phyloP scores from a whole-genome alignment of 1,139 yeast genomes.

The Candida mesenterica region DNA sequence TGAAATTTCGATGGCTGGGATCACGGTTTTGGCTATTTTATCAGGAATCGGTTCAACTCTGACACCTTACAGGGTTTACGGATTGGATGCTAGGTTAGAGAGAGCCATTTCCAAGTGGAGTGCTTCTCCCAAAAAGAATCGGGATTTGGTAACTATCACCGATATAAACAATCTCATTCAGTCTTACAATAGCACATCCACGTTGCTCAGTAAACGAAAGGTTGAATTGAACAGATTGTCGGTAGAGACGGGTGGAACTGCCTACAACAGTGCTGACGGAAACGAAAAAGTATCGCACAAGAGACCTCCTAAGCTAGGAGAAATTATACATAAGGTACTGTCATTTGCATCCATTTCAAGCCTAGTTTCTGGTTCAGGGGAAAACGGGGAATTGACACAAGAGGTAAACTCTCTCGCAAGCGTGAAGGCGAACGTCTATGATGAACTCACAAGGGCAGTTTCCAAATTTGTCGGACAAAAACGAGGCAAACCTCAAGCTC shows the following conservation, averaged over 20 bases:
- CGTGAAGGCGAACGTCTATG: slow-evolving; percentile 29
- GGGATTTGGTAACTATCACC: slow-evolving; percentile 14
- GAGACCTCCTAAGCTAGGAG: slow-evolving; percentile 18
- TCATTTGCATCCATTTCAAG: slow-evolving; percentile 39
- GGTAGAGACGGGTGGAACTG: slow-evolving; percentile 25
- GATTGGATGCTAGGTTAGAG: slow-evolving; percentile 7
- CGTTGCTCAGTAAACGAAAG: slow-evolving; percentile 33
- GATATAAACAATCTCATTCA: slow-evolving; percentile 33
- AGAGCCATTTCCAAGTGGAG: background rate
- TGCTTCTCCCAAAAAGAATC: slow-evolving; percentile 1
- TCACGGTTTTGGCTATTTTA: slow-evolving; percentile 65
- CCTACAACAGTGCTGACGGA: slow-evolving; percentile 21
- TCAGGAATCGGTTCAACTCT: slow-evolving; percentile 77
- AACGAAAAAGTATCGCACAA: slow-evolving; percentile 13
- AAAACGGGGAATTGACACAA: slow-evolving; percentile 31
- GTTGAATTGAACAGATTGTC: slow-evolving; percentile 28
- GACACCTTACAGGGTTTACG: slow-evolving; percentile 44
- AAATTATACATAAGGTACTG: slow-evolving; percentile 39
- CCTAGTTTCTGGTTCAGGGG: slow-evolving; percentile 19
- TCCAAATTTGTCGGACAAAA: slow-evolving; percentile 10
- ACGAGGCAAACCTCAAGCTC: slow-evolving; percentile 1
- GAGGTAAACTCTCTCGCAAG: slow-evolving; percentile 36
- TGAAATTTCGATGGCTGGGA: slow-evolving; percentile 67
- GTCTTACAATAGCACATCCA: slow-evolving; percentile 40
- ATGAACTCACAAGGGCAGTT: slow-evolving; percentile 26